Percentiles rank a stretch among this genome's conserved stretches.
phyloP scores from a whole-genome alignment of 768 basidiomycete species.

The Hypsizygus marmoreus region DNA sequence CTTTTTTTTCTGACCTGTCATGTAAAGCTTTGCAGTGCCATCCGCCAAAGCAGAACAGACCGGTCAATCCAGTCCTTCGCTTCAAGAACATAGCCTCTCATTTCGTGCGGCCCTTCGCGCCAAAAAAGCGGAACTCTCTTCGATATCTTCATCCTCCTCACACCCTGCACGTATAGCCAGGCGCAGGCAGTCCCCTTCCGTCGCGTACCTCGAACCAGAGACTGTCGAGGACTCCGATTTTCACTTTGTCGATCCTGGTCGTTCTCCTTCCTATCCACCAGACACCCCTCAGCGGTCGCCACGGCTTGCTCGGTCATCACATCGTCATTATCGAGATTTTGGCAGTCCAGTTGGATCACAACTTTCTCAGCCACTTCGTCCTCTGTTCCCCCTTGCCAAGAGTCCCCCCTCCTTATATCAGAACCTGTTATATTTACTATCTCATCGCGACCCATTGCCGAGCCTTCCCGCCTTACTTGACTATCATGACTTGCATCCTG shows the following conservation, averaged over 20 bases:
- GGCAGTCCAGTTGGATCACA: constrained; percentile 10
- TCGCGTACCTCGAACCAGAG: constrained; percentile 21
- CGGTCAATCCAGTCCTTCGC: too few species aligned
- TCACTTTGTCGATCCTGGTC: constrained; percentile 25
- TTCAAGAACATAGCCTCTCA: neutral
- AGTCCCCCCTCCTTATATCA: constrained; percentile 37
- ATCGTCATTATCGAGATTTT: constrained; percentile 9
- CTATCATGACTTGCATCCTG: constrained; percentile 45
- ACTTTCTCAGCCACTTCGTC: neutral
- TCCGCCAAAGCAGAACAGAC: too few species aligned
- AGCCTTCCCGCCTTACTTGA: constrained; percentile 43
- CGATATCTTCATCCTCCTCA: neutral
- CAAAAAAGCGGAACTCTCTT: neutral
- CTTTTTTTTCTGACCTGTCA: too few species aligned
- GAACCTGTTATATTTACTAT: constrained; percentile 43
- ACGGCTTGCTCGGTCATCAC: neutral
- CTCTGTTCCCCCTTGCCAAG: constrained; percentile 28
- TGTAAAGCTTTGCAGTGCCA: too few species aligned
- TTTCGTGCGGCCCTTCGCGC: neutral
- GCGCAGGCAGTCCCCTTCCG: neutral
- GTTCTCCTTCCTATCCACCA: constrained; percentile 3
- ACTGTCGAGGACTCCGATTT: constrained; percentile 26
- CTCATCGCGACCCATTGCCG: constrained; percentile 27
- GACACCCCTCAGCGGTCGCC: neutral
- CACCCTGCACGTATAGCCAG: neutral